Base-by-base conservation (phyloP, 345 rosid genomes). In the Excoecaria agallocha region DNA sequence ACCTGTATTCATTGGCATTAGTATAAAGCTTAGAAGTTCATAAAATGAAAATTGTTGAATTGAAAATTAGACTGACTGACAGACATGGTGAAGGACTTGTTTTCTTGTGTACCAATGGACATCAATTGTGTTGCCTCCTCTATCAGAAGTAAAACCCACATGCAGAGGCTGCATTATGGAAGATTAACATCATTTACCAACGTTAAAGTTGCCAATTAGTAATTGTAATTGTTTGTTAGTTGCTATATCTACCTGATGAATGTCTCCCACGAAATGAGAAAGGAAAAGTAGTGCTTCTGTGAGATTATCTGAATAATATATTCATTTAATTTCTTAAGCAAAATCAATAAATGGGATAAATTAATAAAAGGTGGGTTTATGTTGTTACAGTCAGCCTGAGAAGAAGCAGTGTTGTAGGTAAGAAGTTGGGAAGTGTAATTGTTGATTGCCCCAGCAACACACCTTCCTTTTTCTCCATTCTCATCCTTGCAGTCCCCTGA, bases 381-480 rank as follows among this genome's bases (percentile, higher is more conserved):
- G 17, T 15, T 52, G 50, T 51, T 88, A 94, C 96, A 86, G 67
- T 86, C 83, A 49, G 90, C 49, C 63, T 72, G 46, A 35, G 80
- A 76, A 65, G 91, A 72, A 70, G 71, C 83, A 70, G 79, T 69
- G 25, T 61, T 80, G 78, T 88, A 88, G 76, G 68, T 78, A 72
- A 89, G 90, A 82, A 94, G 97, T 79, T 94, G 98, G 52, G 94
- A 80, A 25, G 98, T 94, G 86, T 94, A 94, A 72, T 90, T 92
- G 84, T 88, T 83, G 45, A 94, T 87, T 12, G 98, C 97, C 68
- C 97, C 98, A 7, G 97, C 89, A 69, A 92, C 97, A 52, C 98
- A 94, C 79, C 90, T 85, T 17, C 82, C 95, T 62, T 73, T 71
- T 65, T 11, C 85, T 70, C 93, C 95, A 76, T 78, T 46, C 79